phyloP scores from a whole-genome alignment of 345 rosid species.

The Citrus reticulata region DNA sequence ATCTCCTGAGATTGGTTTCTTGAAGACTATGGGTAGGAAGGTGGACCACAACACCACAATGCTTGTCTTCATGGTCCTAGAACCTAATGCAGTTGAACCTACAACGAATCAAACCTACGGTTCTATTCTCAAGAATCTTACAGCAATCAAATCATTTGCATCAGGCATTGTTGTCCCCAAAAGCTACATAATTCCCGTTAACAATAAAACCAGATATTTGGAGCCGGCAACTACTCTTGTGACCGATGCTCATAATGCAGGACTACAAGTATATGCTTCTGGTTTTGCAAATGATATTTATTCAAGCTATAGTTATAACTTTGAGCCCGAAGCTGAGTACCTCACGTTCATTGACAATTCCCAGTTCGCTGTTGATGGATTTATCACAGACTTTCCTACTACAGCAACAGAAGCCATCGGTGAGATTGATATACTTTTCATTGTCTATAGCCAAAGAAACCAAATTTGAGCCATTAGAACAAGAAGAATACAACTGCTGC shows the following conservation, averaged over 20 bases:
- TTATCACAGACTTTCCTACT: conserved; percentile 78
- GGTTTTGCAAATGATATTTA: conserved; percentile 70
- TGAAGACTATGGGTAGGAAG: conserved; percentile 48
- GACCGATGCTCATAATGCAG: conserved; percentile 69
- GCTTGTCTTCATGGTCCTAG: conserved; percentile 41
- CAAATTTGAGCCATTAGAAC: not conserved
- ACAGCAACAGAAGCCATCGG: conserved; percentile 71
- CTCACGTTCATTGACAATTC: conserved; percentile 52
- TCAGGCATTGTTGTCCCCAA: conserved; percentile 76
- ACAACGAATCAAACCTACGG: conserved; percentile 61
- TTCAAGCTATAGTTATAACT: conserved; percentile 56
- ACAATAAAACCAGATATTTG: conserved; percentile 40
- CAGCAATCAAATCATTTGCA: conserved; percentile 56
- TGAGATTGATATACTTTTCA: conserved; percentile 23
- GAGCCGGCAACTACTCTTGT: conserved; percentile 58
- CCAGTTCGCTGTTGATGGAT: conserved; percentile 69
- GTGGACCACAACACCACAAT: conserved; percentile 41
- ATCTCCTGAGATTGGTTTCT: conserved; percentile 77
- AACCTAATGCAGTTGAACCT: conserved; percentile 51
- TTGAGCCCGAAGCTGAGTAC: conserved; percentile 72
- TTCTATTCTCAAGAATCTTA: conserved; percentile 41
- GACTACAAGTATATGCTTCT: conserved; percentile 68
- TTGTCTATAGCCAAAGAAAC: not conserved
- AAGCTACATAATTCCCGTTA: conserved; percentile 67
- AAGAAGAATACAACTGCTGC: not conserved